Base-by-base conservation (phyloP, 169 alveolate genomes). In the Eimeria brunetti region DNA sequence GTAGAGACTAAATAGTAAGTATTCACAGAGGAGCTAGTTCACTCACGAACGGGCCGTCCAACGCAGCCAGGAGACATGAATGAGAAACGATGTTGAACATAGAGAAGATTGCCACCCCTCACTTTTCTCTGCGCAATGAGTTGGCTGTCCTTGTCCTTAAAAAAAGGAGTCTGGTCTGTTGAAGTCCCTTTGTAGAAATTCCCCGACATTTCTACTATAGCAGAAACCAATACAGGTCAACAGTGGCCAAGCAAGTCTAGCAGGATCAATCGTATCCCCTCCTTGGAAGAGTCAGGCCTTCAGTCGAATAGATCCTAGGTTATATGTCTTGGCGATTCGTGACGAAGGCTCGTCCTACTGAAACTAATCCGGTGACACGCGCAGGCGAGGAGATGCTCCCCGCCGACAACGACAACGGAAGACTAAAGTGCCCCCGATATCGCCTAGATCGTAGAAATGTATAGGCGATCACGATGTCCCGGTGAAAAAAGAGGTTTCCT, bases 201-300 rank as follows among this genome's bases (percentile, higher is more conserved):
- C n/a, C 96, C 96, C 94, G 94, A 85, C 96, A 94, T 94, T 78
- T 94, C 94, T 58, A 76, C 60, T 30, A 96, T 97, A 30, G 94
- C 78, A 78, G 98, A 94, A 51, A 97, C 93, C 38, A 99, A 99
- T 95, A 98, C 98, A 85, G 98, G 94, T 27, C 97, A 80, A 99
- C 99, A 99, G 95, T 97, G 99, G 90, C 97, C 98, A 30, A 99
- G 99, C 60, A 99, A 96, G 1, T 24, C 53, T 16, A 73, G 38
- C 27, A 20, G 56, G 11, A 7, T 7, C 18, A 20, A 22, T 20
- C 46, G 6, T 14, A 2, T 14, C 33, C 83, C 53, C 83, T 18
- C 30, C 53, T 36, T 73, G 33, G 16, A 20, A 30, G 20, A 16
- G 18, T 27, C 12, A 36, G 33, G 83, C 51, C 20, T 73, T 9